Percentiles rank a stretch among this genome's conserved stretches.
These are phyloP conservation scores for Backusella macrospora DNA, from an alignment of 192 early-diverging fungal species.

Conservation along the genomic window DNA sequence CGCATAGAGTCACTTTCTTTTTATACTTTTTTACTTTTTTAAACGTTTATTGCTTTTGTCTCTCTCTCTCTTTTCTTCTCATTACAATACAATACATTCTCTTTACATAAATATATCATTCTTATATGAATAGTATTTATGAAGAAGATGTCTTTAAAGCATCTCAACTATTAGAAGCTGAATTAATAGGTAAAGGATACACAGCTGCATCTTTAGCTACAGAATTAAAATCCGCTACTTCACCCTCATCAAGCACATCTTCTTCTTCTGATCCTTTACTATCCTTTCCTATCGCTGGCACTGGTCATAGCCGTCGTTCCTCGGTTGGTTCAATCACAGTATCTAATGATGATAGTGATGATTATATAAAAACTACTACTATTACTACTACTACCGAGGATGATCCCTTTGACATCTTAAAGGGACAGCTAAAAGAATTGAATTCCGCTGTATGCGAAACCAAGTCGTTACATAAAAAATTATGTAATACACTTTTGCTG, in stretches of 20 bases:
- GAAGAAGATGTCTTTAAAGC: not conserved
- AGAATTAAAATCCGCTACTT: constrained; percentile 5
- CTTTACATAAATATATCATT: not conserved
- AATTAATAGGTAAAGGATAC: not conserved
- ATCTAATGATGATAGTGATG: not conserved
- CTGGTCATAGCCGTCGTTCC: not conserved
- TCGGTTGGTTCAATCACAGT: not conserved
- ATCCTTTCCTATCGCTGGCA: not conserved
- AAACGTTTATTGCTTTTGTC: not conserved
- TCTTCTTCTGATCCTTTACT: not conserved
- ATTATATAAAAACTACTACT: not conserved
- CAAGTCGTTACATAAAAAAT: constrained; percentile 26
- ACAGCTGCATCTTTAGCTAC: not conserved
- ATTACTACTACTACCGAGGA: not conserved
- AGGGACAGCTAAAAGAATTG: constrained; percentile 26
- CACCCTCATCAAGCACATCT: not conserved
- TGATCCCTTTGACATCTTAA: constrained; percentile 26
- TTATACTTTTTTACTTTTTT: too few relatives aligned
- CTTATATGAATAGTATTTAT: not conserved
- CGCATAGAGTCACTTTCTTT: not conserved
- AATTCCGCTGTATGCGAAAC: constrained; percentile 35
- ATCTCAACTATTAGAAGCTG: constrained; percentile 1
- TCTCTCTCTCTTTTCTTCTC: not conserved
- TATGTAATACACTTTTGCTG: constrained; percentile 31
- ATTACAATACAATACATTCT: not conserved